A percentile compares a stretch with the other conserved stretches of the same genome.
phyloP scores from a whole-genome alignment of 1,139 yeast genomes.

The Debaryomyces psychrophilus region DNA sequence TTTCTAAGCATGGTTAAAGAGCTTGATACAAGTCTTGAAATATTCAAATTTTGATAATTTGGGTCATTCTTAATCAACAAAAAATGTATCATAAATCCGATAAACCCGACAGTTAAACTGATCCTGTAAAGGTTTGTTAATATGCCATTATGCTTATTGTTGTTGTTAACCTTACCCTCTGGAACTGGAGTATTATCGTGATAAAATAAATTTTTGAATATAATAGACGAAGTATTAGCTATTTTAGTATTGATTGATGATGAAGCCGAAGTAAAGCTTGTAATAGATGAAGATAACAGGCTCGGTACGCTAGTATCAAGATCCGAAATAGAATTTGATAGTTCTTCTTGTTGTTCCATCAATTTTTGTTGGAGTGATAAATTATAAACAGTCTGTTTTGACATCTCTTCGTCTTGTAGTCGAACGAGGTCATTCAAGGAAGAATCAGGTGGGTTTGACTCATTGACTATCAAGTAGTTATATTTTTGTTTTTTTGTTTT shows the following conservation, averaged over 20 bases:
- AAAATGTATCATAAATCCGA: conserved; percentile 45
- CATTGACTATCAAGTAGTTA: conserved; percentile 9
- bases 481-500: conserved; percentile 11
- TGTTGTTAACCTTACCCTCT: conserved; percentile 14
- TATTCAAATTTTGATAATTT: conserved; percentile 16
- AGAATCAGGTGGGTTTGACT: neutral
- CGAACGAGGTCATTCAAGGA: conserved; percentile 21
- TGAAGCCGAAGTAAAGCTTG: conserved; percentile 35
- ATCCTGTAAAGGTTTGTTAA: conserved; percentile 32
- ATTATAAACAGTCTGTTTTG: conserved; percentile 26
- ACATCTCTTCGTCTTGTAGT: conserved; percentile 38
- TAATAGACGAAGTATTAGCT: conserved; percentile 32
- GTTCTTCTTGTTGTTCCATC: conserved; percentile 29
- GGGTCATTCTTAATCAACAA: conserved; percentile 30
- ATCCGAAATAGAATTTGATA: conserved; percentile 26
- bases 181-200: conserved; percentile 15
- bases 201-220: conserved; percentile 36
- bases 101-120: conserved; percentile 45
- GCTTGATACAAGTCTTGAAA: conserved; percentile 14
- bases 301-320: conserved; percentile 20
- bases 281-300: conserved; percentile 43
- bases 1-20: conserved; percentile 11
- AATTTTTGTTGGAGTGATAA: conserved; percentile 24
- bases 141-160: conserved; percentile 12
- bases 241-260: conserved; percentile 35